Percentiles rank a stretch among this genome's conserved stretches.
Evolutionary conservation across 352 stramenopile genomes (phyloP).

Genomic region (Globisporangium paroecandrum): DNA sequence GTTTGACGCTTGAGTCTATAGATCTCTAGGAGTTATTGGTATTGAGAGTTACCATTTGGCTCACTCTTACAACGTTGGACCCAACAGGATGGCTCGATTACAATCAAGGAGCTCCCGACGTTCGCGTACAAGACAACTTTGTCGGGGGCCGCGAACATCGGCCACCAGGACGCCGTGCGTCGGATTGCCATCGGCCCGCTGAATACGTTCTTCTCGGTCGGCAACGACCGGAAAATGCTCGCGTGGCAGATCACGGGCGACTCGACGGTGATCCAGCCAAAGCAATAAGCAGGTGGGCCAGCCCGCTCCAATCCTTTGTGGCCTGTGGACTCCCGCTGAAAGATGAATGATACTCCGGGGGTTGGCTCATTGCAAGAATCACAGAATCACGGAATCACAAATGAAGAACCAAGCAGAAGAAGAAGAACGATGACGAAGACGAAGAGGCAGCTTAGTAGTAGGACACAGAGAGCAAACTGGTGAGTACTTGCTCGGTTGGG

Average conservation of each 20-base stretch:
- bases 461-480: background rate
- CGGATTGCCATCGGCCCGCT: conserved; percentile 67
- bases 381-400: background rate
- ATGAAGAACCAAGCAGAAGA: background rate
- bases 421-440: background rate
- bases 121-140: conserved; percentile 85
- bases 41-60: background rate
- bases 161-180: conserved; percentile 73
- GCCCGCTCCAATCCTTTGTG: background rate
- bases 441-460: conserved; percentile 19
- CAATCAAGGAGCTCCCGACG: conserved; percentile 79
- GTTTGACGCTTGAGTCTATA: conserved; percentile 8
- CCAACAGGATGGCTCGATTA: conserved; percentile 66
- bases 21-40: background rate
- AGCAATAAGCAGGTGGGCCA: conserved; percentile 42
- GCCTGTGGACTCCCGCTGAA: background rate
- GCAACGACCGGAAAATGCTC: conserved; percentile 81
- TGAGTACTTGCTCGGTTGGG: background rate
- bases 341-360: background rate
- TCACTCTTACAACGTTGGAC: conserved; percentile 15
- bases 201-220: conserved; percentile 81
- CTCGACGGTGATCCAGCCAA: conserved; percentile 57
- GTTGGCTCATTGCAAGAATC: background rate
- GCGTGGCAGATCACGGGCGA: conserved; percentile 85
- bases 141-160: conserved; percentile 49